Conservation (phyloP, 306 rosid species). For the Medicago ruthenica region DNA sequence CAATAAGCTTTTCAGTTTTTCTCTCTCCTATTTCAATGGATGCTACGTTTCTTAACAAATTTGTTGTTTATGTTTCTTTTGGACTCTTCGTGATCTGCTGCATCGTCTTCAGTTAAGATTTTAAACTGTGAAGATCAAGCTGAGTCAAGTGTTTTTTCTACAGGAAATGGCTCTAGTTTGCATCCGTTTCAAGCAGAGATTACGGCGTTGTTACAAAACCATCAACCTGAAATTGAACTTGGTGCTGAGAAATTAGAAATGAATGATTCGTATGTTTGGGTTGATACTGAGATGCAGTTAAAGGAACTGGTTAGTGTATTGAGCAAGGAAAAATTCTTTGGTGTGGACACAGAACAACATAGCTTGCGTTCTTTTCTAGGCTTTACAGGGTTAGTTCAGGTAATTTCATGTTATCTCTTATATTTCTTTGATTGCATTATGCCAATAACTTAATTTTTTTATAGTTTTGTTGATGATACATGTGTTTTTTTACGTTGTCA, state of each 20-base stretch:
- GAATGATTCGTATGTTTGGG: slow-evolving; percentile 36
- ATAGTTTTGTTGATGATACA: slow-evolving; percentile 20
- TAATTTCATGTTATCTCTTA: slow-evolving; percentile 26
- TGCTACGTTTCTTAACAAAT: neutral
- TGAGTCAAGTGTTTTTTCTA: slow-evolving; percentile 10
- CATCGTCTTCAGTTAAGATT: slow-evolving; percentile 16
- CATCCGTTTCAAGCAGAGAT: slow-evolving; percentile 81
- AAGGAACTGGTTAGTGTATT: neutral
- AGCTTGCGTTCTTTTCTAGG: slow-evolving; percentile 80
- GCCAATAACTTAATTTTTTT: slow-evolving; percentile 16
- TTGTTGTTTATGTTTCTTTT: slow-evolving; percentile 9
- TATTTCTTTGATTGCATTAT: slow-evolving; percentile 8
- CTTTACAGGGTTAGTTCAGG: slow-evolving; percentile 86
- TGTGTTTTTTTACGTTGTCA: slow-evolving; percentile 5
- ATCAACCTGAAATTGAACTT: slow-evolving; percentile 52
- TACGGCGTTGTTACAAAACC: slow-evolving; percentile 50
- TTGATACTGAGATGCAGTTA: slow-evolving; percentile 3
- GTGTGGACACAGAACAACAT: slow-evolving; percentile 93
- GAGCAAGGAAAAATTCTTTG: neutral
- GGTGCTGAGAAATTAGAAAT: slow-evolving; percentile 53
- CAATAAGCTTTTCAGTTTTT: too few relatives aligned
- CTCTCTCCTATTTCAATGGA: too few relatives aligned
- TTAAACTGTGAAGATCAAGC: slow-evolving; percentile 1
- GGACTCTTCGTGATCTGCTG: neutral
- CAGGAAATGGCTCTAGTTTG: slow-evolving; percentile 58